Evolutionary conservation across 371 early-diverging fungal species (phyloP).

Genomic region (Apophysomyces trapeziformis): DNA sequence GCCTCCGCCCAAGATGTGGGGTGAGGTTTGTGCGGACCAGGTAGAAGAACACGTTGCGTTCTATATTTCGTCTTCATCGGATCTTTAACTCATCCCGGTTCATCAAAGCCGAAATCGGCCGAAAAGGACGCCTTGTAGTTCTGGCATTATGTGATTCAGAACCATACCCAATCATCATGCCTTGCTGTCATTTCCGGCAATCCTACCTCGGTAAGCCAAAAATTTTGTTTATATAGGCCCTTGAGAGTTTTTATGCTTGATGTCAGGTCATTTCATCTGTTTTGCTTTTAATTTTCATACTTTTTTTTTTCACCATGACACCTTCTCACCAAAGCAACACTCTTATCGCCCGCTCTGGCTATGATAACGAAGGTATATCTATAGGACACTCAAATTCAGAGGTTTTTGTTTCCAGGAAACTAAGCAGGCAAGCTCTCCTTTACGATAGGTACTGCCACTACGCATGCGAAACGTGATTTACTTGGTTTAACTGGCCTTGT

Average conservation of each 20-base stretch:
- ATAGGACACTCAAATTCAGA: background rate
- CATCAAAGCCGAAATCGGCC: constrained; percentile 8
- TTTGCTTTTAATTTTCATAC: background rate
- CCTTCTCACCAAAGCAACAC: background rate
- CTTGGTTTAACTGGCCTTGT: constrained; percentile 70
- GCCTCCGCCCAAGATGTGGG: constrained; percentile 8
- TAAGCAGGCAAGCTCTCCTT: background rate
- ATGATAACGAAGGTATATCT: constrained; percentile 27
- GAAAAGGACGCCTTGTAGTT: background rate
- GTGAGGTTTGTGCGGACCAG: background rate
- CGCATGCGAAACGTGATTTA: constrained; percentile 47
- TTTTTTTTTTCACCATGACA: background rate
- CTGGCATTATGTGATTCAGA: background rate
- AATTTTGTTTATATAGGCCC: constrained; percentile 2
- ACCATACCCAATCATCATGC: background rate
- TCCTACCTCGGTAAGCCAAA: background rate
- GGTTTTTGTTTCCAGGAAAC: no score
- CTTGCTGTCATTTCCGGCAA: constrained; percentile 8
- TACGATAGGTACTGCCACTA: constrained; percentile 52
- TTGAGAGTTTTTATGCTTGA: constrained; percentile 6
- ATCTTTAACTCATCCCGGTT: constrained; percentile 11
- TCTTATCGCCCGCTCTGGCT: constrained; percentile 13
- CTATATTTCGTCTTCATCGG: background rate
- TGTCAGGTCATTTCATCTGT: constrained; percentile 1
- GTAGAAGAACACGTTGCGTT: background rate